Evolutionary conservation across 768 basidiomycete genomes (phyloP), one percentile per base, ranked within the genome.

Genomic region (Mrakia gelida): DNA sequence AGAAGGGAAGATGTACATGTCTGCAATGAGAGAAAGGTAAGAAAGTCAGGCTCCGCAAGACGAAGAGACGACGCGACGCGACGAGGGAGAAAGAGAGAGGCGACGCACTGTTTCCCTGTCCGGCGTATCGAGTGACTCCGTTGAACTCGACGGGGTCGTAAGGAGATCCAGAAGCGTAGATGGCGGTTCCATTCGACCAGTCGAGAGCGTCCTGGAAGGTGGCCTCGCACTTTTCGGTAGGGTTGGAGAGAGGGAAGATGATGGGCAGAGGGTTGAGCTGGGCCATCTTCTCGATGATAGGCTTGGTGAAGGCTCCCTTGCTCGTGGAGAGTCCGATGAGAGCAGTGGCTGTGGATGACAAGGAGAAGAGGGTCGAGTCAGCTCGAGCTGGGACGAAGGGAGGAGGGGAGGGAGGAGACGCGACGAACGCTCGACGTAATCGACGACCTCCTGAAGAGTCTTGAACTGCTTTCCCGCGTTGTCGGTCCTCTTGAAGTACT

Each of bases 171-270:
- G 90, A 91, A 0, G 95, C 94, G 82, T 94, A 97, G n/a, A 86
- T 79, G 73, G 84, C 85, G 26, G 71, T 79, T 4, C 95, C 94
- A 62, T 89, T 85, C 4, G 93, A 91, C 77, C 84, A 84, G 18
- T 83, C 75, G 30, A 83, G 77, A 6, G 83, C 83, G 75, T 83
- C 82, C 62, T 80, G 41, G 78, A 83, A 84, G 6, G 81, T 80
- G 11, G 83, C 76, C 76, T 84, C 84, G 79, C 83, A 84, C 75
- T 83, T 83, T n/a, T 80, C 80, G 16, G 82, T 82, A 18, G 95
- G 95, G 86, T 96, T 97, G 32, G 92, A 93, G 15, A 96, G 89
- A 45, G 95, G 92, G 88, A 96, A 96, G 83, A 96, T 89, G 86
- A 96, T 94, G 32, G 95, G 95, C 6, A 74, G 73, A 23, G 73